Evolutionary conservation across 129 eudicot species (phyloP).

Genomic region (Artemisia argyi): DNA sequence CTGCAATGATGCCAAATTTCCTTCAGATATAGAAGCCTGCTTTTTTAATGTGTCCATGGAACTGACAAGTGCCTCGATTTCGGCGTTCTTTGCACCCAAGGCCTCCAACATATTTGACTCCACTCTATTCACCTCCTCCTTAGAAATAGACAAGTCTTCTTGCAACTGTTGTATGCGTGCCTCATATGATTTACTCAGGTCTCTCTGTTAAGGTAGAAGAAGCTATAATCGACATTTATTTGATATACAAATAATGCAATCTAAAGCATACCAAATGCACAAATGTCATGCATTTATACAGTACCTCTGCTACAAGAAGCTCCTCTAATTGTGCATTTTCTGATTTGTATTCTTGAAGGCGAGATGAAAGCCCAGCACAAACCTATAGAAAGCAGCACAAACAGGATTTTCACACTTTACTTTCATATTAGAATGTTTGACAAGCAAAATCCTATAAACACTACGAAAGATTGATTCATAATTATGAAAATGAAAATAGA

Average conservation of each 20-base stretch:
- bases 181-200: constrained; percentile 86
- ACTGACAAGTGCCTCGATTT: constrained; percentile 83
- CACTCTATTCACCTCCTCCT: constrained; percentile 68
- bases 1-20: constrained; percentile 92
- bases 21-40: constrained; percentile 93
- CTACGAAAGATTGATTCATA: constrained; percentile 11
- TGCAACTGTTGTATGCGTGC: constrained; percentile 81
- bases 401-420: constrained; percentile 13
- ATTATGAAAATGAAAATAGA: constrained; percentile 6
- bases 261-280: constrained; percentile 14
- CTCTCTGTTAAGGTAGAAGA: constrained; percentile 63
- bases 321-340: constrained; percentile 98
- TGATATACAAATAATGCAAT: constrained; percentile 9
- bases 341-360: constrained; percentile 96
- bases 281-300: constrained; percentile 11
- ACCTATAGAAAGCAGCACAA: constrained; percentile 53
- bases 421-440: constrained; percentile 16
- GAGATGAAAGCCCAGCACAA: constrained; percentile 99
- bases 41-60: constrained; percentile 88
- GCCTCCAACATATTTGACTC: constrained; percentile 95
- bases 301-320: constrained; percentile 96
- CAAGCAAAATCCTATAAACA: constrained; percentile 13
- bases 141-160: constrained; percentile 68
- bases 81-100: constrained; percentile 89
- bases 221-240: constrained; percentile 22